A percentile compares a stretch with the other conserved stretches of the same genome.
Evolutionary conservation across 257 asterid species (phyloP).

Genomic region (Solanum neorickii): DNA sequence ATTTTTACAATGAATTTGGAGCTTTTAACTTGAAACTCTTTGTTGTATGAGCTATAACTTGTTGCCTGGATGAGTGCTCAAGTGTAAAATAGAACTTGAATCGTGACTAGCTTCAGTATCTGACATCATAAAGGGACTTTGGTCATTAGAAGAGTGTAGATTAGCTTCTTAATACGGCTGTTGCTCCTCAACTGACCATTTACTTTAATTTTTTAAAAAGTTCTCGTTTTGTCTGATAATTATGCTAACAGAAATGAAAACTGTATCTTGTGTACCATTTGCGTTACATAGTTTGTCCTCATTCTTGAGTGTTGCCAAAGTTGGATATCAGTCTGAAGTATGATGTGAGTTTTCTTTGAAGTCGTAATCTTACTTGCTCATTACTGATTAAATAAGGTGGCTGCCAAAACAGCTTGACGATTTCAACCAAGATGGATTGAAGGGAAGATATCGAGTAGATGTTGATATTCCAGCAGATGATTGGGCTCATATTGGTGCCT

Average conservation of each 20-base stretch:
- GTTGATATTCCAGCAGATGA: slow-evolving; percentile 77
- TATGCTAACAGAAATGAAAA: neutral
- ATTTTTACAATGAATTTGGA: neutral
- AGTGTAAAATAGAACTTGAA: neutral
- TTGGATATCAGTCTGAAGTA: neutral
- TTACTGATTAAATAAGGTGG: slow-evolving; percentile 71
- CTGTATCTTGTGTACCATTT: neutral
- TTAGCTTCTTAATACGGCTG: neutral
- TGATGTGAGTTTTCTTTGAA: slow-evolving; percentile 4
- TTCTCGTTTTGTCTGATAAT: neutral
- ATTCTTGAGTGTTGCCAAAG: neutral
- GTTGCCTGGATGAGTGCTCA: neutral
- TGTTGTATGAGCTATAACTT: neutral
- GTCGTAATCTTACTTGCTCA: slow-evolving; percentile 43
- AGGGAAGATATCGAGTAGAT: slow-evolving; percentile 72
- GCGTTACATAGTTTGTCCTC: neutral
- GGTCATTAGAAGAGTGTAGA: neutral
- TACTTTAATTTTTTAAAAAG: neutral
- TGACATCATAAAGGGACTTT: neutral
- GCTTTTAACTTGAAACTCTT: neutral
- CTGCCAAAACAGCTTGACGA: slow-evolving; percentile 42
- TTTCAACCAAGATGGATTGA: slow-evolving; percentile 35
- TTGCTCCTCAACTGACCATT: neutral
- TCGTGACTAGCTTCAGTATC: neutral
- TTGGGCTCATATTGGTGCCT: slow-evolving; percentile 64